Conservation (phyloP, 805 yeast genomes). For the Teunomyces panamensis region DNA sequence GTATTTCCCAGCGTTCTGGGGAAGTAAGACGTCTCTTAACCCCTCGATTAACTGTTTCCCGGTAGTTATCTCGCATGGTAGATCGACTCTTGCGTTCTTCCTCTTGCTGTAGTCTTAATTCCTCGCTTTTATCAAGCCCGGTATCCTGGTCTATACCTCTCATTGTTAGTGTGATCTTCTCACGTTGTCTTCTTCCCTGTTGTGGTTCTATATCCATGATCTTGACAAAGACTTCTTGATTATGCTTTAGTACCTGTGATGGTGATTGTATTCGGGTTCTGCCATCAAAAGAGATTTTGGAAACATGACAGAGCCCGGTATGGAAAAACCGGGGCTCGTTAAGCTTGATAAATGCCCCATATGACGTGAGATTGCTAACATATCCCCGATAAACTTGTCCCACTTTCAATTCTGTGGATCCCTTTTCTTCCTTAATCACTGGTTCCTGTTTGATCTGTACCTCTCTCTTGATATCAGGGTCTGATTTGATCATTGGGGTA, state of each 20-base stretch:
- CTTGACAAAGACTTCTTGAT: conserved; percentile 65
- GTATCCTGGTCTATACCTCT: conserved; percentile 67
- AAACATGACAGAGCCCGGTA: conserved; percentile 74
- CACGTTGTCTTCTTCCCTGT: conserved; percentile 16
- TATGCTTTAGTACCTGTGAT: conserved; percentile 50
- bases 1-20: conserved; percentile 88
- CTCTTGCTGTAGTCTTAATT: conserved; percentile 15
- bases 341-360: conserved; percentile 76
- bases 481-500: conserved; percentile 6
- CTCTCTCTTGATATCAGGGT: conserved; percentile 8
- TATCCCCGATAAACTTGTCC: conserved; percentile 58
- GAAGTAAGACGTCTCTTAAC: conserved; percentile 57
- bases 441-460: conserved; percentile 5
- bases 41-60: conserved; percentile 5
- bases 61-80: neutral
- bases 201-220: conserved; percentile 34
- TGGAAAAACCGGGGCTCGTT: conserved; percentile 24
- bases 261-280: conserved; percentile 54
- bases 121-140: conserved; percentile 43
- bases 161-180: conserved; percentile 59
- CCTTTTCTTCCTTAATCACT: neutral
- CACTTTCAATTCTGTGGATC: conserved; percentile 22
- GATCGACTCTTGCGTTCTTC: conserved; percentile 12
- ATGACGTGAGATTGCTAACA: conserved; percentile 58
- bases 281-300: conserved; percentile 53